Evolutionary conservation across 1,284 basidiomycete genomes (phyloP).

Genomic region (Puccinia novopanici): DNA sequence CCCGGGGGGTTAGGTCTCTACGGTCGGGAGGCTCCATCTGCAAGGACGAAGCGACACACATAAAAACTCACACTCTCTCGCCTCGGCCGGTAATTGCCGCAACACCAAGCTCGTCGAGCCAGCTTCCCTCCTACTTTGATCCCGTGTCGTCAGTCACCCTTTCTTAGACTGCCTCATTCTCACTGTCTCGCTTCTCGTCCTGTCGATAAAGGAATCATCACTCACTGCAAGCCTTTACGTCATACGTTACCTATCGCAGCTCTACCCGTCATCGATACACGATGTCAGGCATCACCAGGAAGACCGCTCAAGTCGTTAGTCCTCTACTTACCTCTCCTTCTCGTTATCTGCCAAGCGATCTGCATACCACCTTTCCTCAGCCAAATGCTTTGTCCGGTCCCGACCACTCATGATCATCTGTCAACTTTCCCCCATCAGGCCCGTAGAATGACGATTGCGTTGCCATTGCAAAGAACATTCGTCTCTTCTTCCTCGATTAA

Average conservation of each 20-base stretch:
- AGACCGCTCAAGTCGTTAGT: slow-evolving; percentile 15
- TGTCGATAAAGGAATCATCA: background rate
- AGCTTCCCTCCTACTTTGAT: no score
- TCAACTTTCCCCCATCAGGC: slow-evolving; percentile 3
- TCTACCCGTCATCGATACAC: background rate
- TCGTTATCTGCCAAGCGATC: background rate
- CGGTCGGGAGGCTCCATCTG: no score
- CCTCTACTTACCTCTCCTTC: background rate
- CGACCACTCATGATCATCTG: background rate
- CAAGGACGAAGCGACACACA: no score
- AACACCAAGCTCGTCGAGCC: no score
- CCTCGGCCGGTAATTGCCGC: no score
- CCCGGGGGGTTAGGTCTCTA: no score
- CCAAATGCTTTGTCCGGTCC: background rate
- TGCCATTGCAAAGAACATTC: slow-evolving; percentile 34
- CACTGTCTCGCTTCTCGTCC: background rate
- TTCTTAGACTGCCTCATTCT: background rate
- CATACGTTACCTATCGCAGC: background rate
- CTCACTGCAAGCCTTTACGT: background rate
- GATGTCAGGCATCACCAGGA: slow-evolving; percentile 14
- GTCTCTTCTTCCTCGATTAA: slow-evolving; percentile 33
- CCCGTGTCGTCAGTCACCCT: background rate
- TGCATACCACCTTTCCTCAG: background rate
- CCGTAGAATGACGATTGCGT: slow-evolving; percentile 22
- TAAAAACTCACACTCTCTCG: no score